Base-by-base conservation (phyloP, 2,329 filamentous ascomycete species). In the Calonectria hongkongensis region DNA sequence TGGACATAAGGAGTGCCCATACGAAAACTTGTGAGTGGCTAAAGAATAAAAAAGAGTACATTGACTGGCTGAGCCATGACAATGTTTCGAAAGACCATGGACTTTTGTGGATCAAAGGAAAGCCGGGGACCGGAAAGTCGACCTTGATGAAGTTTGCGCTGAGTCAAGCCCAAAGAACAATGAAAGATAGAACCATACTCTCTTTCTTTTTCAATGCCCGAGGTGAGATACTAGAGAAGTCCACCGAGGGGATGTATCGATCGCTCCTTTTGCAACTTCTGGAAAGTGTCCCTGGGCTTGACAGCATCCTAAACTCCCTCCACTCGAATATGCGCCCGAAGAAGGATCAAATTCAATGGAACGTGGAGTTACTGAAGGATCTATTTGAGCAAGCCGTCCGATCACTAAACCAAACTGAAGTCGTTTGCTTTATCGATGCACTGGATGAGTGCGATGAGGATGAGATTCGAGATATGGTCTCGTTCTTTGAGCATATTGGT, bases 191-290 rank as follows among this genome's bases (percentile, higher is more conserved):
- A 0, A 63, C 78, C 0, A 72, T 86, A 1, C 66, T 87, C 0
- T 86, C 82, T 0, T 89, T 89, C 78, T 90, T 89, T 79, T 89
- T 90, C 81, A 86, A 89, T 64, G 87, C 87, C 0, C 79, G 87
- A 64, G 88, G 88, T 0, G 79, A 81, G 0, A 15, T 76, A 2
- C 76, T 88, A 1, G 87, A 91, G 70, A 88, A 83, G 72, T 85
- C 88, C 0, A 82, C 82, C 0, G 9, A 80, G 0, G 89, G 89
- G 3, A 84, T 91, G 78, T 90, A 89, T 74, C 84, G 88, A 6
- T 87, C 87, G 0, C 74, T 91, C 5, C 68, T 91, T 0, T 75
- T 80, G 2, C 87, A 91, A 63, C 78, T 91, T 1, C 77, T 90
- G 0, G 36, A 82, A 0, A 68, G 76, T 2, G 39, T 80, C 2